Conservation (phyloP, 495 filamentous ascomycete species). For the Aspergillus cristatus region DNA sequence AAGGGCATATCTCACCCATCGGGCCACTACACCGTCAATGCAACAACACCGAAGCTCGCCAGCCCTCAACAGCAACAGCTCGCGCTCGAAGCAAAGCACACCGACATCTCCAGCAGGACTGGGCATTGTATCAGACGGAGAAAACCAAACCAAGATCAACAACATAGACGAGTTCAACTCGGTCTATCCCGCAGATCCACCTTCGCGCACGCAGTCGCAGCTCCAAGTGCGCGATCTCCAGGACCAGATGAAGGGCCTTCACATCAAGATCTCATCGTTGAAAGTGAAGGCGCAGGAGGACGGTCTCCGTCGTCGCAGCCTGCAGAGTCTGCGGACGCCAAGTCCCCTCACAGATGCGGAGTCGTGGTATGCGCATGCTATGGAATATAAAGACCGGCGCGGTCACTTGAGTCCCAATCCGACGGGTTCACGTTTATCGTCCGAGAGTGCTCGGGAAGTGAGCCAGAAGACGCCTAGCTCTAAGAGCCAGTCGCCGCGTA, state of each 20-base stretch:
- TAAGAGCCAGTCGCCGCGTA: constrained; percentile 1
- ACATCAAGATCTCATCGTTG: constrained; percentile 80
- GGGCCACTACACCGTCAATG: constrained; percentile 26
- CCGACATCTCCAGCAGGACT: constrained; percentile 6
- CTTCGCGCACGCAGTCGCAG: constrained; percentile 40
- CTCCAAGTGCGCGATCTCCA: constrained; percentile 74
- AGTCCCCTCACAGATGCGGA: constrained; percentile 78
- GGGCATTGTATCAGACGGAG: constrained; percentile 20
- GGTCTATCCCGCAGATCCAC: constrained; percentile 28
- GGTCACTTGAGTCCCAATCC: constrained; percentile 24
- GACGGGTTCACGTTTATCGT: constrained; percentile 17
- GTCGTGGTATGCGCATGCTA: constrained; percentile 57
- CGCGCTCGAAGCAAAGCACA: too few relatives aligned
- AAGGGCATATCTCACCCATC: constrained; percentile 32
- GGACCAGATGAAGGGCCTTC: constrained; percentile 88
- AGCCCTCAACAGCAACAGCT: too few relatives aligned
- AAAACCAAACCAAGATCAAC: constrained; percentile 12
- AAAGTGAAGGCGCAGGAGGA: constrained; percentile 78
- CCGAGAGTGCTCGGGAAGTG: constrained; percentile 18
- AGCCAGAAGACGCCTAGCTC: constrained; percentile 2
- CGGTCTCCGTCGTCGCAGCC: constrained; percentile 68
- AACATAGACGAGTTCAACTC: constrained; percentile 28
- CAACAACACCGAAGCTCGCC: constrained; percentile 4
- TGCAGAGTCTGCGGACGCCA: constrained; percentile 74
- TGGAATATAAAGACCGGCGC: constrained; percentile 27